phyloP scores from a whole-genome alignment of 208 protist species.

The Leishmania tropica region DNA sequence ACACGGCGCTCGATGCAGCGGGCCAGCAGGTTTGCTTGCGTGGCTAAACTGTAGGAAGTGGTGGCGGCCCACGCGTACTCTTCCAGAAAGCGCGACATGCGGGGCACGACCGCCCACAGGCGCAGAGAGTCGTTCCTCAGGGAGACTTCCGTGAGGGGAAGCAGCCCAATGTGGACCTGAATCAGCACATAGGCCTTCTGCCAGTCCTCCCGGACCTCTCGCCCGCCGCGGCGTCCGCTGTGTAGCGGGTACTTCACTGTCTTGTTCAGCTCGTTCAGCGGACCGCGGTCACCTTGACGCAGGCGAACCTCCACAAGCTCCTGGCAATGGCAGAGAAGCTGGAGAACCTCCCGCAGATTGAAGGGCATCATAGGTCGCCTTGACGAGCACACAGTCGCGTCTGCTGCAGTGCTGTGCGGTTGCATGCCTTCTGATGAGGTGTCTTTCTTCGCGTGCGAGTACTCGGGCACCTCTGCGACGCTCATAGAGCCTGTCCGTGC shows the following conservation, averaged over 20 bases:
- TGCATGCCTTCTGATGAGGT: background rate
- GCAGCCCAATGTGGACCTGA: constrained; percentile 65
- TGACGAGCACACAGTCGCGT: background rate
- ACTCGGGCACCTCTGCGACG: background rate
- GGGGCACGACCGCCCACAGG: constrained; percentile 67
- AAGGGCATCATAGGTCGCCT: constrained; percentile 1
- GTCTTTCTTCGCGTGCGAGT: background rate
- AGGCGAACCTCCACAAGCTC: constrained; percentile 81
- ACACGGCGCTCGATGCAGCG: constrained; percentile 78
- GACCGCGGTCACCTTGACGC: constrained; percentile 78
- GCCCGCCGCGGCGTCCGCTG: constrained; percentile 59
- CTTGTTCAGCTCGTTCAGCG: constrained; percentile 85
- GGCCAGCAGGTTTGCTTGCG: constrained; percentile 49
- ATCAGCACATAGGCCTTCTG: constrained; percentile 89
- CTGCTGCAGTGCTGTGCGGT: background rate
- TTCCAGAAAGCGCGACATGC: constrained; percentile 62
- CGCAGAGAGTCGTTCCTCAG: constrained; percentile 80
- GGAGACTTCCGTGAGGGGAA: constrained; percentile 65
- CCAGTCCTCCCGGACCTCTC: constrained; percentile 88
- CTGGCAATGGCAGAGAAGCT: constrained; percentile 57
- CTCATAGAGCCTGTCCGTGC: background rate
- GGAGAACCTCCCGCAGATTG: constrained; percentile 36
- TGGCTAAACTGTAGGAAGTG: constrained; percentile 43
- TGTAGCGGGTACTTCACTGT: constrained; percentile 65
- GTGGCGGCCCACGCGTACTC: constrained; percentile 59